Conservation (phyloP, 768 basidiomycete species). For the Tricholoma flavovirens region DNA sequence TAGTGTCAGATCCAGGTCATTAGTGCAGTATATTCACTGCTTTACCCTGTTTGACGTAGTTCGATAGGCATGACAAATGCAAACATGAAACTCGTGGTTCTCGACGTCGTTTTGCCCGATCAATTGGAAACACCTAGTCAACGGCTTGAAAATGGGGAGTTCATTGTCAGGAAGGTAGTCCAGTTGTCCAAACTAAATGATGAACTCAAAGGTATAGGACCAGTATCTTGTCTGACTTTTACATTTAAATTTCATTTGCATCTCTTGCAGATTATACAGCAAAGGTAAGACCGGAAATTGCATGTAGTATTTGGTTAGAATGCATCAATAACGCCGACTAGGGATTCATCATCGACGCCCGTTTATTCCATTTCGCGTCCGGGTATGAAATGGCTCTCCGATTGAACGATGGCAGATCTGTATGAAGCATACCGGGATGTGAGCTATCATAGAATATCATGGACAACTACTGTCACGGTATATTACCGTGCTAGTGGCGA, state of each 20-base stretch:
- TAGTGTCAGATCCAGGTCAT: slow-evolving; percentile 70
- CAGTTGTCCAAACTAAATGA: slow-evolving; percentile 57
- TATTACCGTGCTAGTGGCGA: slow-evolving; percentile 16
- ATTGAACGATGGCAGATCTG: slow-evolving; percentile 11
- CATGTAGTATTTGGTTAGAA: neutral
- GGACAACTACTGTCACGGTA: neutral
- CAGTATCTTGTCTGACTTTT: neutral
- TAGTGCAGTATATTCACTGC: neutral
- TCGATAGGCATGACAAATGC: slow-evolving; percentile 84
- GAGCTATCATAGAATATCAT: neutral
- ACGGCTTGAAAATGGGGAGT: slow-evolving; percentile 82
- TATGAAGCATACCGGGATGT: neutral
- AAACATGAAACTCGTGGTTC: slow-evolving; percentile 82
- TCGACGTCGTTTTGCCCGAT: slow-evolving; percentile 63
- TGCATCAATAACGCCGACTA: slow-evolving; percentile 15
- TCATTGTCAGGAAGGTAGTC: slow-evolving; percentile 69
- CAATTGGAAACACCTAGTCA: slow-evolving; percentile 64
- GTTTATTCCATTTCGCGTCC: slow-evolving; percentile 66
- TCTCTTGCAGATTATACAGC: slow-evolving; percentile 44
- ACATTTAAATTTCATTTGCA: slow-evolving; percentile 2
- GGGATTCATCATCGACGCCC: slow-evolving; percentile 71
- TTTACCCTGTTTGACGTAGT: neutral
- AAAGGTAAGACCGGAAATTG: slow-evolving; percentile 35
- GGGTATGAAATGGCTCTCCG: slow-evolving; percentile 57
- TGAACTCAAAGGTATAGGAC: slow-evolving; percentile 58